A percentile compares a stretch with the other conserved stretches of the same genome.
Conservation (phyloP, 805 yeast genomes). For the Saccharomycopsis babjevae region DNA sequence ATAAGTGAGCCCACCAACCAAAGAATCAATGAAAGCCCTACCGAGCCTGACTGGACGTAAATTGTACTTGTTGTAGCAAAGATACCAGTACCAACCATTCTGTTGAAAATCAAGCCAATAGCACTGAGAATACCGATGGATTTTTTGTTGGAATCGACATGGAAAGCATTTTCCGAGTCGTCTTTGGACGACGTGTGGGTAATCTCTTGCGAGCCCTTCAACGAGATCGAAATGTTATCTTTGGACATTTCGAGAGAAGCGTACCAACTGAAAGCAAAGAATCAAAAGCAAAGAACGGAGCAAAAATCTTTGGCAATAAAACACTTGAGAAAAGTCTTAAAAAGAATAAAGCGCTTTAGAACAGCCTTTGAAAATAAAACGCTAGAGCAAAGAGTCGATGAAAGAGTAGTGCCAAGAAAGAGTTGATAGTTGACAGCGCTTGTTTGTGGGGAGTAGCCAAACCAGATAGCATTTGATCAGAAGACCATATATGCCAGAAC, state of each 20-base stretch:
- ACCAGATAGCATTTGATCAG: no score
- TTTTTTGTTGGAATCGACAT: conserved; percentile 26
- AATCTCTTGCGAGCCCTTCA: background rate
- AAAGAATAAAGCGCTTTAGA: no score
- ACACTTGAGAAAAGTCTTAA: no score
- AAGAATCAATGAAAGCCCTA: conserved; percentile 59
- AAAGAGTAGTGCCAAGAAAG: no score
- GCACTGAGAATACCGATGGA: conserved; percentile 47
- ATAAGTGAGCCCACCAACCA: conserved; percentile 71
- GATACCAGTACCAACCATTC: conserved; percentile 71
- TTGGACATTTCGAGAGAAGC: background rate
- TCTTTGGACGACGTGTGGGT: background rate
- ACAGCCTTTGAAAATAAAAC: no score
- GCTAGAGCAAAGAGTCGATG: no score
- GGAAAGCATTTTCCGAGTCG: background rate
- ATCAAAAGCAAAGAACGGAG: no score
- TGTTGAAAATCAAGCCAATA: conserved; percentile 52
- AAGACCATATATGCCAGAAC: no score
- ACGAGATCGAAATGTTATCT: background rate
- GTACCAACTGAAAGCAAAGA: no score
- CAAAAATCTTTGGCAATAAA: no score
- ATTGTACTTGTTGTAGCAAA: conserved; percentile 61
- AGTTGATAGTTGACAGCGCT: no score
- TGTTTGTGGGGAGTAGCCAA: no score
- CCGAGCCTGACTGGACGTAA: conserved; percentile 47